Evolutionary conservation across 2,329 filamentous ascomycete species (phyloP), one percentile per base, ranked within the genome.

Genomic region (Clathrospora elynae): DNA sequence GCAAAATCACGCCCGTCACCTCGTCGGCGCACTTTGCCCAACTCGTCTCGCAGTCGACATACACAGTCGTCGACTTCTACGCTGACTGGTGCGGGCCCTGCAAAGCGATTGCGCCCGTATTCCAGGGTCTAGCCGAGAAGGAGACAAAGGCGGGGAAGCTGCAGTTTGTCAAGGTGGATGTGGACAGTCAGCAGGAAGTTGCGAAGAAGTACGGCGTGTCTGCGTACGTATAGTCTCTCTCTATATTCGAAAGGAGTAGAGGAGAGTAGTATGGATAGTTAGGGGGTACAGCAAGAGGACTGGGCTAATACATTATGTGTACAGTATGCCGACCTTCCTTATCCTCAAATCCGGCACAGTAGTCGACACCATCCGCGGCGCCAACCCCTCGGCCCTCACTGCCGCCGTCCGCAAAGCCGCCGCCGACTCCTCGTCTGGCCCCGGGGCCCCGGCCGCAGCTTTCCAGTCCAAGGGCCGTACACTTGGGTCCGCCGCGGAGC

Each of bases 11-110:
- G 32, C 38, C 53, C 31, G 59, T 69, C 29, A 66, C 57, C 33
- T 67, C 64, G 6, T 50, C 59, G 37, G 50, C 66, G 13, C 67
- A 71, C 48, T 70, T 70, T 59, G 57, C 61, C 19, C 63, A 56
- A 25, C 60, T 71, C 18, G 56, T 71, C 35, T 59, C 57, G 24
- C 55, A 62, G 3, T 63, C 64, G 37, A 67, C 66, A 17, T 70
- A 67, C 50, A 71, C 75, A 40, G 69, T 79, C 41, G 71, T 77
- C 59, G 77, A 79, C 63, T 78, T 77, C 71, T 77, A 75, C 61
- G 77, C 77, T 10, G 75, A 75, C 51, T 82, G 79, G 78, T 81
- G 79, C 61, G 78, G 78, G 2, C 79, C 79, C 18, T 82, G 79
- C 72, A 78, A 78, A 58, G 70, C 74, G 22, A 78, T 82, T 40